A percentile compares a stretch with the other conserved stretches of the same genome.
These are phyloP conservation scores for Thermothelomyces thermophilus DNA, from an alignment of 2,329 filamentous ascomycete species.

Conservation along the genomic window DNA sequence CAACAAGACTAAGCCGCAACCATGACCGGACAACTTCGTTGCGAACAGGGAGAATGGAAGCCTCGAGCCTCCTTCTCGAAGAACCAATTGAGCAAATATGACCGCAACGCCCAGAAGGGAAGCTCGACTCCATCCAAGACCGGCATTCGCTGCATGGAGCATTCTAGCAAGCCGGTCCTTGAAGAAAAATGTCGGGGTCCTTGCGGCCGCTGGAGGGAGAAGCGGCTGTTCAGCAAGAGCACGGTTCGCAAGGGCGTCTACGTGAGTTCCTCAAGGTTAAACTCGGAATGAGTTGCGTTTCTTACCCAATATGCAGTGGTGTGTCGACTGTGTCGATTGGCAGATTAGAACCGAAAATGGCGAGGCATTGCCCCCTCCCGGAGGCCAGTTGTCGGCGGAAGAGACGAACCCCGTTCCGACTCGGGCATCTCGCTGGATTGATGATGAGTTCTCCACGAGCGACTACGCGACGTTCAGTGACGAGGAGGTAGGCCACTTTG, in stretches of 20 bases:
- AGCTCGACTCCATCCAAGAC: constrained; percentile 21
- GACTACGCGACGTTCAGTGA: not conserved
- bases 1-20: not conserved
- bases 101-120: constrained; percentile 11
- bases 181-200: constrained; percentile 29
- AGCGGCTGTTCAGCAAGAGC: constrained; percentile 31
- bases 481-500: not conserved
- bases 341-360: constrained; percentile 24
- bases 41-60: constrained; percentile 28
- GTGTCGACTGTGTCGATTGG: constrained; percentile 31
- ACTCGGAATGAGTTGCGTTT: constrained; percentile 22
- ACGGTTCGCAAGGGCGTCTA: constrained; percentile 27
- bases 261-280: constrained; percentile 24
- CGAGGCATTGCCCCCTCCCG: constrained; percentile 23
- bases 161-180: constrained; percentile 11
- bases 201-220: constrained; percentile 26
- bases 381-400: constrained; percentile 9
- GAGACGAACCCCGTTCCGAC: not conserved
- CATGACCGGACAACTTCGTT: constrained; percentile 25
- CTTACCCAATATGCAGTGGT: constrained; percentile 28
- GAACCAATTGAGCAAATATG: constrained; percentile 27
- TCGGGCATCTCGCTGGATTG: not conserved
- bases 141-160: constrained; percentile 27
- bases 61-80: constrained; percentile 26
- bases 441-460: not conserved